A percentile compares a stretch with the other conserved stretches of the same genome.
These are phyloP conservation scores for Zygosaccharomyces lentus DNA, from an alignment of 805 yeast species.

Conservation along the genomic window DNA sequence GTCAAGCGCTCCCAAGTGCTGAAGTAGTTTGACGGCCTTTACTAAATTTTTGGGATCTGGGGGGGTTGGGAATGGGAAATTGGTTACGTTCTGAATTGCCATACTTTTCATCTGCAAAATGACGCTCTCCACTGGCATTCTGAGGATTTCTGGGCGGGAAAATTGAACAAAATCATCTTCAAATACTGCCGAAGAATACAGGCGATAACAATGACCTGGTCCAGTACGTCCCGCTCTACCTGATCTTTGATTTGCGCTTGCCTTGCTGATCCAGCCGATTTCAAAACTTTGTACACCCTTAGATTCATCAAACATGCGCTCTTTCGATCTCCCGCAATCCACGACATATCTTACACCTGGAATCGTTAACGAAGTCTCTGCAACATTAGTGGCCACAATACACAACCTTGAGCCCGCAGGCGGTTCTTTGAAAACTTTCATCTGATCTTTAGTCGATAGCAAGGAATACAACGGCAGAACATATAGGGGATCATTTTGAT, in stretches of 20 bases:
- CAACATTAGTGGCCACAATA: constrained; percentile 94
- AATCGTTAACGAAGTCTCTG: constrained; percentile 94
- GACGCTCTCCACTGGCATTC: constrained; percentile 97
- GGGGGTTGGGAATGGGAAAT: constrained; percentile 96
- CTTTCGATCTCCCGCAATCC: constrained; percentile 92
- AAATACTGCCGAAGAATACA: constrained; percentile 89
- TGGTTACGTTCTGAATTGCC: constrained; percentile 87
- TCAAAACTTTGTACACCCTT: constrained; percentile 92
- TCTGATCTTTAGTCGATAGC: constrained; percentile 90
- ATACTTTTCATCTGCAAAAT: constrained; percentile 92
- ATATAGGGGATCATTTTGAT: constrained; percentile 72
- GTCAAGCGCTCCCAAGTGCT: constrained; percentile 71
- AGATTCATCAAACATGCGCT: constrained; percentile 71
- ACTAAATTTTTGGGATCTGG: constrained; percentile 61
- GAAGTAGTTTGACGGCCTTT: constrained; percentile 64
- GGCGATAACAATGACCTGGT: constrained; percentile 93
- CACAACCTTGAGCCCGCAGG: constrained; percentile 85
- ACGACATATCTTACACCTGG: constrained; percentile 94
- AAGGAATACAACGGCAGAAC: constrained; percentile 91
- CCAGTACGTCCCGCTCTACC: constrained; percentile 99
- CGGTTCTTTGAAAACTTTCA: constrained; percentile 83
- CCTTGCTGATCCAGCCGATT: constrained; percentile 88
- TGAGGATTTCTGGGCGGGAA: constrained; percentile 79
- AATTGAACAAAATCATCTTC: constrained; percentile 83
- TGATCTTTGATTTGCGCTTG: constrained; percentile 90